A percentile compares a stretch with the other conserved stretches of the same genome.
Evolutionary conservation across 2,329 filamentous ascomycete species (phyloP).

Genomic region (Colletotrichum gloeosporioides): DNA sequence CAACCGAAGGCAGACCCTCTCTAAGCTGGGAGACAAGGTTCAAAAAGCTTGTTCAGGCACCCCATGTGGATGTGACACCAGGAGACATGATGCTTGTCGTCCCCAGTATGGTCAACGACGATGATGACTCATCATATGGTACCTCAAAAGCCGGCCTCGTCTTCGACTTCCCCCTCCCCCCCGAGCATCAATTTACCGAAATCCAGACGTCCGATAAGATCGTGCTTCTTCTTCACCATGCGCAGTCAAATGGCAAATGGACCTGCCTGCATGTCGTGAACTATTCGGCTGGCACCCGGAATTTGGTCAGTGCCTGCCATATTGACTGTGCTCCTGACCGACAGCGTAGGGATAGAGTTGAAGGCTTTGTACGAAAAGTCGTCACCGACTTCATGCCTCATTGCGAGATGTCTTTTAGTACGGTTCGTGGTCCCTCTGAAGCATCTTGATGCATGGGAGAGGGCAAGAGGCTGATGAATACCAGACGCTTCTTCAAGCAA

Average conservation of each 20-base stretch:
- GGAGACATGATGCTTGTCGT: neutral
- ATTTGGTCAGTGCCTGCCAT: neutral
- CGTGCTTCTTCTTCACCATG: neutral
- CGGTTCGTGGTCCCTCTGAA: neutral
- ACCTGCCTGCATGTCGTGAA: neutral
- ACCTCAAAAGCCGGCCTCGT: neutral
- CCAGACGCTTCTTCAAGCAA: neutral
- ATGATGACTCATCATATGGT: neutral
- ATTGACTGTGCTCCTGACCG: neutral
- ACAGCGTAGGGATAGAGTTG: neutral
- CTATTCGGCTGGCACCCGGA: neutral
- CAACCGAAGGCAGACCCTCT: neutral
- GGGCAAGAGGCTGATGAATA: neutral
- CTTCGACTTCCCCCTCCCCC: neutral
- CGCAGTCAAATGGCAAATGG: neutral
- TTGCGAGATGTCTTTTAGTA: fast-evolving
- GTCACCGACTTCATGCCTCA: neutral
- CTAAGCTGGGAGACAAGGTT: neutral
- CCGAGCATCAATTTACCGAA: neutral
- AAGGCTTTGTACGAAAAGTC: neutral
- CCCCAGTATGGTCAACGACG: fast-evolving
- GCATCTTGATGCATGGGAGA: neutral
- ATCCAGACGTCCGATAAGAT: neutral
- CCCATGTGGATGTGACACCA: neutral
- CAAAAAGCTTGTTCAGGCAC: neutral